These are phyloP conservation scores for Simmondsia chinensis DNA, from an alignment of 148 eudicot species.

Conservation along the genomic window DNA sequence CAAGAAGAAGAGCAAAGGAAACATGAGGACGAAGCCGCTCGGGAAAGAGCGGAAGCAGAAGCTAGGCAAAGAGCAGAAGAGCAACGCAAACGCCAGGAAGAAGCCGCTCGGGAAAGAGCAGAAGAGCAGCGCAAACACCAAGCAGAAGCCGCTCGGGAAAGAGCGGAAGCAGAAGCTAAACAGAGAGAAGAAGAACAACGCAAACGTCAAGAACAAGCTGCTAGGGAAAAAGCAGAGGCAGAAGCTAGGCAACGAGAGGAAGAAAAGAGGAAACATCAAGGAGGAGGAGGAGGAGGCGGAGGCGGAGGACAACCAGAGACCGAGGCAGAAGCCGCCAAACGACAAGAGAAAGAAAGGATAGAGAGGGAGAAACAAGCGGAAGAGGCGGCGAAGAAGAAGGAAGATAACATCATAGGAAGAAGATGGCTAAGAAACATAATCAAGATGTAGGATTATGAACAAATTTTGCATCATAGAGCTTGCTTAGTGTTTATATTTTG, in stretches of 20 bases:
- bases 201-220: neutral
- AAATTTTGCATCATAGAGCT: too few relatives aligned
- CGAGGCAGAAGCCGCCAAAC: slow-evolving; percentile 11
- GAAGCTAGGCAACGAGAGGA: too few relatives aligned
- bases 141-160: neutral
- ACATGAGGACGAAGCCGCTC: slow-evolving; percentile 1
- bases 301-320: slow-evolving; percentile 1
- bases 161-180: neutral
- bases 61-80: slow-evolving; percentile 1
- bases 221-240: neutral
- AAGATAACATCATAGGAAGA: neutral
- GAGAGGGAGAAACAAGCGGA: slow-evolving; percentile 16
- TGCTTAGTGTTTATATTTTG: too few relatives aligned
- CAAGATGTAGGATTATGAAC: neutral
- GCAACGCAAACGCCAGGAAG: neutral
- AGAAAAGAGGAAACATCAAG: slow-evolving; percentile 3
- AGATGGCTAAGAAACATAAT: neutral
- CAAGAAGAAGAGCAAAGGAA: slow-evolving; percentile 3
- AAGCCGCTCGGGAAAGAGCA: neutral
- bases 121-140: slow-evolving; percentile 1
- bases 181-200: neutral
- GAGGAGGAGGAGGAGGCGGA: slow-evolving; percentile 3
- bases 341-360: slow-evolving; percentile 4
- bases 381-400: slow-evolving; percentile 1
- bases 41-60: slow-evolving; percentile 2